phyloP scores from a whole-genome alignment of 768 basidiomycete genomes.

The Phylloporus sp. region DNA sequence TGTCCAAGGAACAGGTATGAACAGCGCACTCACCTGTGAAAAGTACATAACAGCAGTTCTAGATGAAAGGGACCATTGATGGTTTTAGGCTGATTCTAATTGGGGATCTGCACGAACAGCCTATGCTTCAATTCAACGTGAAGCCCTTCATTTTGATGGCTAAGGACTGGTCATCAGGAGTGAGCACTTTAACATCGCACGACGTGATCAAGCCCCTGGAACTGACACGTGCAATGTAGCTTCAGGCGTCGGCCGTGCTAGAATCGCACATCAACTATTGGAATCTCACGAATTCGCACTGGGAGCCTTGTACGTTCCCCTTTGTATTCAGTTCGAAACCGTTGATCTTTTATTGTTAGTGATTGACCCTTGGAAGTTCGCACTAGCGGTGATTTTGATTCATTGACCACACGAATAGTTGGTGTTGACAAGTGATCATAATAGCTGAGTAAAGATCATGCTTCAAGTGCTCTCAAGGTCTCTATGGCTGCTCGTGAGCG shows the following conservation, averaged over 20 bases:
- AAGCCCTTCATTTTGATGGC: conserved; percentile 79
- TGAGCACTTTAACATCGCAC: conserved; percentile 38
- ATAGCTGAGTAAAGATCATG: conserved; percentile 51
- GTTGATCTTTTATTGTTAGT: conserved; percentile 41
- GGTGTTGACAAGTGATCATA: conserved; percentile 9
- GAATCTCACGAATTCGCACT: conserved; percentile 96
- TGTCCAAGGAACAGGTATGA: conserved; percentile 79
- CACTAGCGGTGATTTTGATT: conserved; percentile 48
- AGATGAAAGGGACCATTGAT: conserved; percentile 84
- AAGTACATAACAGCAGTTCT: not conserved
- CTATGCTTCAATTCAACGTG: conserved; percentile 83
- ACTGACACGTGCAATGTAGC: conserved; percentile 37
- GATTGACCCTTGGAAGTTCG: conserved; percentile 94
- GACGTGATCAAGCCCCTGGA: not conserved
- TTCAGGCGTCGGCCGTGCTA: conserved; percentile 79
- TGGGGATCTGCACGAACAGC: conserved; percentile 92
- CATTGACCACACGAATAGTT: not conserved
- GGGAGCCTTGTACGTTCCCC: conserved; percentile 76
- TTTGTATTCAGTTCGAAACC: not conserved
- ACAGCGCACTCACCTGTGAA: not conserved
- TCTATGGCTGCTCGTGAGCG: conserved; percentile 72
- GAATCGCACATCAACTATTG: conserved; percentile 87
- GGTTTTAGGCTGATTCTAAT: conserved; percentile 92
- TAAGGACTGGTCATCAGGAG: conserved; percentile 93
- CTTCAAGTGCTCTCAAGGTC: conserved; percentile 49